A percentile compares a stretch with the other conserved stretches of the same genome.
Conservation (phyloP, 2,329 filamentous ascomycete species). For the Beauveria sp. region DNA sequence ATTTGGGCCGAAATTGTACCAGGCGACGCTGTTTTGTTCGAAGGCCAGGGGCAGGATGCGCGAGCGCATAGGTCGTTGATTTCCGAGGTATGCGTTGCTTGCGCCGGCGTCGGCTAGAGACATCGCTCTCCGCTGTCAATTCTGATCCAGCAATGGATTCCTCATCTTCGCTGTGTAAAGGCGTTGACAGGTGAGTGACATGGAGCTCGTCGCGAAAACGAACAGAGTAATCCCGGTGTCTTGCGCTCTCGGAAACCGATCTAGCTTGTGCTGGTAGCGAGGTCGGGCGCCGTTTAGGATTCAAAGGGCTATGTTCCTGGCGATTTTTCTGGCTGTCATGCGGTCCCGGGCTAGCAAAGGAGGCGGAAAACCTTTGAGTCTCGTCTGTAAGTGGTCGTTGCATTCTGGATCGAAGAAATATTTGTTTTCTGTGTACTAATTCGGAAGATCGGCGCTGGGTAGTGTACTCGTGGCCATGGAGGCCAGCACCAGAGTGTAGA, state of each 20-base stretch:
- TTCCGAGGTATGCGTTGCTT: slow-evolving; percentile 41
- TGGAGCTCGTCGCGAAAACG: slow-evolving; percentile 36
- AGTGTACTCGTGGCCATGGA: slow-evolving; percentile 54
- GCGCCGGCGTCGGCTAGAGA: slow-evolving; percentile 28
- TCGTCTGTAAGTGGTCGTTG: slow-evolving; percentile 26
- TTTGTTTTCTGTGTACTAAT: slow-evolving; percentile 27
- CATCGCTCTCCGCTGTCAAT: slow-evolving; percentile 28
- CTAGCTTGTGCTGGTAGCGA: slow-evolving; percentile 18
- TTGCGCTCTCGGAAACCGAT: slow-evolving; percentile 31
- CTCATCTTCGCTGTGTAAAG: slow-evolving; percentile 41
- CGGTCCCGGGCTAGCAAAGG: background rate
- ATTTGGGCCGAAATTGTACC: slow-evolving; percentile 57
- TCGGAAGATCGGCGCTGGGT: slow-evolving; percentile 25
- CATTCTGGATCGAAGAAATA: slow-evolving; percentile 36
- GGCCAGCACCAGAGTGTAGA: slow-evolving; percentile 49
- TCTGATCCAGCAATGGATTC: slow-evolving; percentile 33
- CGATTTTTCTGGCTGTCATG: background rate
- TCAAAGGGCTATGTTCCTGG: background rate
- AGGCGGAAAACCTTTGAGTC: slow-evolving; percentile 11
- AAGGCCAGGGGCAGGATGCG: slow-evolving; percentile 56
- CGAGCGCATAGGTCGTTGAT: slow-evolving; percentile 58
- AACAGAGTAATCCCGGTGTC: slow-evolving; percentile 35
- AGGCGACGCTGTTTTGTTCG: slow-evolving; percentile 56
- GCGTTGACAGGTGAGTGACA: slow-evolving; percentile 20
- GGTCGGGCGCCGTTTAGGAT: background rate